A percentile compares a stretch with the other conserved stretches of the same genome.
Conservation (phyloP, 805 yeast genomes). For the Blastobotrys americana region DNA sequence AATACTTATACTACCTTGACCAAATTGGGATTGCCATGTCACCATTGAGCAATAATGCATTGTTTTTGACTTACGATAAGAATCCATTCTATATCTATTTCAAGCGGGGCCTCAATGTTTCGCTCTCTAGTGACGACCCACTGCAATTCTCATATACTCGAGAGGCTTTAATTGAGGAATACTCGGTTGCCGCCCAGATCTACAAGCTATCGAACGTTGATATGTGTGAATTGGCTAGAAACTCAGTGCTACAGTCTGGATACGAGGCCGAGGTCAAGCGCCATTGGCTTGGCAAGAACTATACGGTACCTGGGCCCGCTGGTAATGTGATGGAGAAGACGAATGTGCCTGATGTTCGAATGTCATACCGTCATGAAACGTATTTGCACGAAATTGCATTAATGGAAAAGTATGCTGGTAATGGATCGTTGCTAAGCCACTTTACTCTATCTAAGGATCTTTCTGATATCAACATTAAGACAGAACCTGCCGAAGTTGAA, state of each 20-base stretch:
- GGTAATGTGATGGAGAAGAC: slow-evolving; percentile 91
- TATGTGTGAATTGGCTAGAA: slow-evolving; percentile 93
- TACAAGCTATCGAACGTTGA: slow-evolving; percentile 91
- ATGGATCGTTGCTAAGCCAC: neutral
- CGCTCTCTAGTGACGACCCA: slow-evolving; percentile 95
- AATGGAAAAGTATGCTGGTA: slow-evolving; percentile 28
- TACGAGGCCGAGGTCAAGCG: slow-evolving; percentile 79
- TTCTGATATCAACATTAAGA: neutral
- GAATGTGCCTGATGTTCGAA: slow-evolving; percentile 86
- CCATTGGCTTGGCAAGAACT: slow-evolving; percentile 83
- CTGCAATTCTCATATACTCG: slow-evolving; percentile 93
- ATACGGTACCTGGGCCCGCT: slow-evolving; percentile 47
- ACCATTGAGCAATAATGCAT: slow-evolving; percentile 92
- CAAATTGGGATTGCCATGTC: slow-evolving; percentile 98
- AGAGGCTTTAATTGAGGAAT: slow-evolving; percentile 95
- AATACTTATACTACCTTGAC: slow-evolving; percentile 84
- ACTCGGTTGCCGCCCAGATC: slow-evolving; percentile 96
- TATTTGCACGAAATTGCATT: slow-evolving; percentile 55
- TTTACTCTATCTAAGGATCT: neutral
- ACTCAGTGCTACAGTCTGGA: slow-evolving; percentile 90
- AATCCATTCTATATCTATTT: slow-evolving; percentile 91
- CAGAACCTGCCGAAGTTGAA: neutral
- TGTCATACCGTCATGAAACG: slow-evolving; percentile 78
- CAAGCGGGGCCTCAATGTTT: slow-evolving; percentile 88
- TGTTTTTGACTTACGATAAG: slow-evolving; percentile 91